Evolutionary conservation across 257 asterid species (phyloP), one percentile per base, ranked within the genome.

Genomic region (Ballota nigra): DNA sequence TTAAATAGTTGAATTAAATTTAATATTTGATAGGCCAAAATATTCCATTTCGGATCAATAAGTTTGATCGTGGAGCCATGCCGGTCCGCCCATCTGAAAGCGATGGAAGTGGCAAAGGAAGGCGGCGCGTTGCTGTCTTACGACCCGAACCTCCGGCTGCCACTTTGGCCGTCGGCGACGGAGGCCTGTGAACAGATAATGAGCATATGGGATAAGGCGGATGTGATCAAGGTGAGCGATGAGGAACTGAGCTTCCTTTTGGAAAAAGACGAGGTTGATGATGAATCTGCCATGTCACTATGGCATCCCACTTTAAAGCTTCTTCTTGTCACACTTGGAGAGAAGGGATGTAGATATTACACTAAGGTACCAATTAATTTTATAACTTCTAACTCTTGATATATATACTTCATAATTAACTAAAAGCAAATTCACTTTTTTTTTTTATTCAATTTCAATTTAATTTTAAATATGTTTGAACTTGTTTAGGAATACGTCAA

Each of bases 41-140:
- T 86, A 9, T 87, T 90, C 79, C 95, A 90, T 55, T 89, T 86
- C 2, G 96, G 95, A 45, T 89, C 96, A 28, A 89, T 89, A 65
- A 89, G 96, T 75, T 83, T 89, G 88, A 89, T 89, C 8, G 95
- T 83, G 63, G 95, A 90, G 87, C 96, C 96, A 60, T 90, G 92
- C 57, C 78, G 96, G 82, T 82, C 96, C 18, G 96, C 96, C 41
- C 96, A 90, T 68, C 19, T 90, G 75, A 86, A 86, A 77, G 91
- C 96, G 19, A 88, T 90, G 96, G 84, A 87, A 58, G 96, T 69
- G 72, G 96, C 96, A 3, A 87, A 80, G 83, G 83, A 79, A 0
- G 95, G 82, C 3, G 96, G 96, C 2, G 95, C 91, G 8, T 45
- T 90, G 78, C 88, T 90, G 20, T 87, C 96, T 0, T 90, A 90